Percentiles rank a stretch among this genome's conserved stretches.
Conservation (phyloP, 257 asterid species). For the Capsicum pubescens region DNA sequence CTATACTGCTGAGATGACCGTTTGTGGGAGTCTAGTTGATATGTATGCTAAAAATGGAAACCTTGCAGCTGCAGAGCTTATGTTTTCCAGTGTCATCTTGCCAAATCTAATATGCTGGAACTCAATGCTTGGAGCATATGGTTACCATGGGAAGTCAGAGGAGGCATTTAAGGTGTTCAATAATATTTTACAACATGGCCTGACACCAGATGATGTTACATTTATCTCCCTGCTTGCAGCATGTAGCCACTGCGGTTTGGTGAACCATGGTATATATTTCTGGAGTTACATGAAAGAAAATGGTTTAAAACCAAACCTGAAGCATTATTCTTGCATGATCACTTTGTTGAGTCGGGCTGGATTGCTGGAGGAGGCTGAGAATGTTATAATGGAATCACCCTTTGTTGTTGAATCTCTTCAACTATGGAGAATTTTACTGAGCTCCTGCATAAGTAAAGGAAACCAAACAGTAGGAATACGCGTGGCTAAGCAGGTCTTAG, state of each 20-base stretch:
- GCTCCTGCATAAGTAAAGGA: conserved; percentile 58
- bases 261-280: conserved; percentile 47
- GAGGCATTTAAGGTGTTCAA: conserved; percentile 59
- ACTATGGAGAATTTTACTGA: conserved; percentile 70
- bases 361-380: conserved; percentile 71
- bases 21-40: conserved; percentile 69
- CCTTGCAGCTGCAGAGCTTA: conserved; percentile 54
- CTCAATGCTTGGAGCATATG: conserved; percentile 75
- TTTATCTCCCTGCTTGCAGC: conserved; percentile 70
- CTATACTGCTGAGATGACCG: conserved; percentile 54
- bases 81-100: conserved; percentile 42
- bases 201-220: conserved; percentile 70
- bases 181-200: conserved; percentile 54
- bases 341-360: conserved; percentile 75
- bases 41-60: conserved; percentile 88
- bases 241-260: conserved; percentile 83
- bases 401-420: conserved; percentile 51
- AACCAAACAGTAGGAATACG: conserved; percentile 51
- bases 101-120: conserved; percentile 83
- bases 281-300: conserved; percentile 75
- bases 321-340: conserved; percentile 82
- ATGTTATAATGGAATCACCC: conserved; percentile 58
- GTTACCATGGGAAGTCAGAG: conserved; percentile 70
- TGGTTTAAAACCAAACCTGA: conserved; percentile 58
- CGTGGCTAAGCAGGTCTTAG: conserved; percentile 62